Evolutionary conservation across 1,284 basidiomycete species (phyloP).

Genomic region (Pyrrhoderma noxium): DNA sequence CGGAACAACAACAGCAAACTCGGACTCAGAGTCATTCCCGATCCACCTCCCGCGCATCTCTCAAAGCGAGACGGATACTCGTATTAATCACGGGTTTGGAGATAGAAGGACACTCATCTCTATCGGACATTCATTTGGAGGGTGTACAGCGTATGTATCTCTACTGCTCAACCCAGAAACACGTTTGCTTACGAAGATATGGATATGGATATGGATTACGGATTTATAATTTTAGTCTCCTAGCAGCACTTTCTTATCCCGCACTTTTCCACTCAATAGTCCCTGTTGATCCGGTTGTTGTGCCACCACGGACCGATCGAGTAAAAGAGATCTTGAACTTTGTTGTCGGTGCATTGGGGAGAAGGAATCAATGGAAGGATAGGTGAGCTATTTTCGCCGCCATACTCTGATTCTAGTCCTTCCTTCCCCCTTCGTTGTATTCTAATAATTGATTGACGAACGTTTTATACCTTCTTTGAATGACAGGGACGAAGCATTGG

Average conservation of each 20-base stretch:
- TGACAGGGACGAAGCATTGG: slow-evolving; percentile 52
- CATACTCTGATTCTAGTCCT: slow-evolving; percentile 28
- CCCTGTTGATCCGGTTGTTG: slow-evolving; percentile 75
- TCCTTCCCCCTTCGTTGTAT: not conserved
- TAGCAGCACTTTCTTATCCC: slow-evolving; percentile 58
- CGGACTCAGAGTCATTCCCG: not conserved
- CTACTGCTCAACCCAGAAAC: not conserved
- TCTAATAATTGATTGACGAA: not conserved
- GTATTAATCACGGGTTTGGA: slow-evolving; percentile 29
- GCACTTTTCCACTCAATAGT: slow-evolving; percentile 66
- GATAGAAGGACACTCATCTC: slow-evolving; percentile 38
- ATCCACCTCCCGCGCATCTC: slow-evolving; percentile 16
- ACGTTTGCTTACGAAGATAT: not conserved
- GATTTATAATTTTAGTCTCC: slow-evolving; percentile 31
- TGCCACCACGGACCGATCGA: slow-evolving; percentile 27
- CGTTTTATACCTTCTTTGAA: not conserved
- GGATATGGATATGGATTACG: not conserved
- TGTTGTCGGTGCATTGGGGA: slow-evolving; percentile 45
- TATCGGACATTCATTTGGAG: slow-evolving; percentile 49
- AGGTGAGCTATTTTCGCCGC: no score
- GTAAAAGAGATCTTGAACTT: slow-evolving; percentile 20
- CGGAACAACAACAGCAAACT: not conserved
- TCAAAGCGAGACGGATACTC: slow-evolving; percentile 40
- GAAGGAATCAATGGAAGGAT: slow-evolving; percentile 52
- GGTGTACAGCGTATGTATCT: slow-evolving; percentile 36